phyloP scores from a whole-genome alignment of 768 basidiomycete species.

The Macrolepiota albuminosa region DNA sequence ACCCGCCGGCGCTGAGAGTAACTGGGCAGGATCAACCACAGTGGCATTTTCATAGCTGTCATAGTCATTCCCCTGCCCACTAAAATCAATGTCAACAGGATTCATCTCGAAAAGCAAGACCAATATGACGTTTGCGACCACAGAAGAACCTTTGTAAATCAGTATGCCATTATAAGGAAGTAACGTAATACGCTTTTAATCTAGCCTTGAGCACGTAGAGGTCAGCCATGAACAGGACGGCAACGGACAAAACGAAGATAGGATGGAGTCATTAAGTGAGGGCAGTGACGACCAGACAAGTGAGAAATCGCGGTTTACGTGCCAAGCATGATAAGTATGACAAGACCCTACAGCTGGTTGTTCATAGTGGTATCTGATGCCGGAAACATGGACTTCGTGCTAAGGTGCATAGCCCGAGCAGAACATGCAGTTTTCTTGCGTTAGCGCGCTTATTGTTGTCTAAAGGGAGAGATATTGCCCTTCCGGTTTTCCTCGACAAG shows the following conservation, averaged over 20 bases:
- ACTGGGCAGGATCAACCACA: constrained; percentile 37
- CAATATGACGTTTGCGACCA: not conserved
- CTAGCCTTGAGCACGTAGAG: not conserved
- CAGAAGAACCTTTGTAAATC: not conserved
- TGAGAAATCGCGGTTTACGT: no score
- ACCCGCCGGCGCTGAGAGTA: constrained; percentile 18
- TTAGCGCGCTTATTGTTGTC: no score
- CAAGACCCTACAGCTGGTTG: no score
- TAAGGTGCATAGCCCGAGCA: no score
- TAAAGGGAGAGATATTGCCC: no score
- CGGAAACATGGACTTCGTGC: no score
- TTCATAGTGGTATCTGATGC: no score
- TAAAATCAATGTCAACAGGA: constrained; percentile 28
- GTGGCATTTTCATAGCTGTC: constrained; percentile 35
- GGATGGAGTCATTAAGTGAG: no score
- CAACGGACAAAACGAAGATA: not conserved
- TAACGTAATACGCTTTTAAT: not conserved
- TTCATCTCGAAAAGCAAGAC: not conserved
- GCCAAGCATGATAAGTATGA: no score
- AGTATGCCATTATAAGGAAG: constrained; percentile 17
- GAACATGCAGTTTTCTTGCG: no score
- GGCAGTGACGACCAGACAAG: no score
- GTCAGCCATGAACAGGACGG: not conserved
- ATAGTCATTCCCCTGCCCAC: constrained; percentile 30
- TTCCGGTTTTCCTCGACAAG: no score